Base-by-base conservation (phyloP, 2,329 filamentous ascomycete species). In the Trichoderma brevicompactum region DNA sequence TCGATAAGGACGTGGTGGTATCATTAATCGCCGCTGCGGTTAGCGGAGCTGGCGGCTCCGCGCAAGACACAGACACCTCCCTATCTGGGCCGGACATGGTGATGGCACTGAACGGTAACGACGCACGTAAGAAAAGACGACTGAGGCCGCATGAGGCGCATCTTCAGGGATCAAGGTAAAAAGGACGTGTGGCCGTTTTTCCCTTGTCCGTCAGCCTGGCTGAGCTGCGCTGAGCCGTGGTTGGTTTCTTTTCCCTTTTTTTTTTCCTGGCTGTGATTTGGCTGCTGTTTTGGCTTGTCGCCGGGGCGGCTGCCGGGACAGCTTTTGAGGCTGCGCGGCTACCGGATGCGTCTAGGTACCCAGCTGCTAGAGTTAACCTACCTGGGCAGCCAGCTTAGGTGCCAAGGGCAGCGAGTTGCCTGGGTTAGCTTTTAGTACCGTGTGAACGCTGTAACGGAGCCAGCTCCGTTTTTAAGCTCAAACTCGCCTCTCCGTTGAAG, bases 81-180 rank as follows among this genome's bases (percentile, higher is more conserved):
- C 65, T 65, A 55, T 55, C 55, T 58, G 49, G 63, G 46, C 65
- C 64, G 43, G 66, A 58, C 66, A 67, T 67, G 64, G 43, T 36
- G 64, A 41, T 66, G 66, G 32, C 38, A 55, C 53, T 54, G 50
- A 32, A 65, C 34, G 49, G 48, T 50, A 17, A 46, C 15, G 49
- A 60, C 49, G 55, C 54, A 53, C 41, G 41, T 38, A 44, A 65
- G 53, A 17, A 43, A 36, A 52, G 62, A 64, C 53, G 52, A 56
- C 44, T 23, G 46, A 56, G 36, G 54, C 61, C 40, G 65, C 61
- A 48, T 40, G 46, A 23, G 63, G 55, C 63, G 40, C 63, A 66
- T 66, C 61, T 66, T 66, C 43, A 64, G 41, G 13, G 12, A 46
- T 7, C 9, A 41, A 19, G 41, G 5, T 7, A 44, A 13, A 23